These are phyloP conservation scores for Rehmannia glutinosa DNA, from an alignment of 257 asterid species.

Conservation along the genomic window DNA sequence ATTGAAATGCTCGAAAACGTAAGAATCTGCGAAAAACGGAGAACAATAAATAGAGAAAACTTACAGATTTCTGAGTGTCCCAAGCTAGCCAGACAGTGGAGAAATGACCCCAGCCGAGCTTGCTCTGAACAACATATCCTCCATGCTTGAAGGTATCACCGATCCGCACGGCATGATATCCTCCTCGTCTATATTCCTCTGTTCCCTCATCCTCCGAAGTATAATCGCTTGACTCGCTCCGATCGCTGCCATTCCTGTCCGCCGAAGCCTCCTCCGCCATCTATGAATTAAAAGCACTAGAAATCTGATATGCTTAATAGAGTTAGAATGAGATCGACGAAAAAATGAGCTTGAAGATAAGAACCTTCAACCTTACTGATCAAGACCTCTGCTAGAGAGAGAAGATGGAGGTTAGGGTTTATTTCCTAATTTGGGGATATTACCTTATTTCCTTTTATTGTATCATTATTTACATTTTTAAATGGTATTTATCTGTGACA, in stretches of 20 bases:
- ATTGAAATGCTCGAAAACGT: background rate
- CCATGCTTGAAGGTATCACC: no score
- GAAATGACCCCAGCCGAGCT: constrained; percentile 89
- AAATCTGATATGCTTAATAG: background rate
- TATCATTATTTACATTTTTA: background rate
- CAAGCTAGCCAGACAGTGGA: constrained; percentile 92
- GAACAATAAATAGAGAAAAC: background rate
- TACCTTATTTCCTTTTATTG: background rate
- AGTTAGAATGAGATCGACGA: background rate
- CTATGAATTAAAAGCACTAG: background rate
- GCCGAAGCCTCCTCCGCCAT: constrained; percentile 20
- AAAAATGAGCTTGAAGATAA: background rate
- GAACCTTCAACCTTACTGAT: no score
- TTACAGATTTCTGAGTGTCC: constrained; percentile 61
- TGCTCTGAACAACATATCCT: constrained; percentile 68
- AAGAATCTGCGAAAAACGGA: background rate
- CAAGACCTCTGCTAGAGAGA: background rate
- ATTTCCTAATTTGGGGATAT: background rate
- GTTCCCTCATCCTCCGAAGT: constrained; percentile 87
- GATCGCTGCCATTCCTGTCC: constrained; percentile 38
- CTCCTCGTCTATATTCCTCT: constrained; percentile 78
- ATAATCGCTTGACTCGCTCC: constrained; percentile 57
- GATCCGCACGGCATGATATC: no score
- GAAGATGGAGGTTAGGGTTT: background rate
- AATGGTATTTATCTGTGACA: no score